Base-by-base conservation (phyloP, 768 basidiomycete genomes). In the Lentinula guzmanii region DNA sequence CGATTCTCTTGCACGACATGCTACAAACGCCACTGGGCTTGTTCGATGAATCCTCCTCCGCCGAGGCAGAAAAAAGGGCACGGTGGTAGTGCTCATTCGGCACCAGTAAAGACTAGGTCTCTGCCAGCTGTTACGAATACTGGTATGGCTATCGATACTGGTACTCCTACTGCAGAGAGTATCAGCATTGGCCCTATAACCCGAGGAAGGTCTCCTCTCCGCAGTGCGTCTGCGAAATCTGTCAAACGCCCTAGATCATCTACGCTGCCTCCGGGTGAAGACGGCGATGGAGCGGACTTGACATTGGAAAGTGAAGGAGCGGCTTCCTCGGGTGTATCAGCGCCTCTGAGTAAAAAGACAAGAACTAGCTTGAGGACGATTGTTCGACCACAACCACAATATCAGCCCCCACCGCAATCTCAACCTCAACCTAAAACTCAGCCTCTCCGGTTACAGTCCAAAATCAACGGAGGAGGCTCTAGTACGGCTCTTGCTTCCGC, bases 21-120 rank as follows among this genome's bases (percentile, higher is more conserved):
- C 21, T 59, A 59, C 42, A 59, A 59, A 21, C 41, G 58, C 31
- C 58, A 59, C 45, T 59, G 58, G 58, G 58, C 58, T 3, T 59
- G 58, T 41, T 34, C 43, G 0, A 37, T 28, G 13, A 59, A 59
- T 15, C 58, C 58, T 4, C 45, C 58, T n/a, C 58, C 58, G 9
- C 58, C 56, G 9, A 21, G 56, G 9, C 37, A 46, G 18, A 46
- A 59, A 31, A 59, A 59, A 28, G 57, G 41, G 4, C 18, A 28
- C 4, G 31, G 51, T 21, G 16, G 51, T 9, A 11, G 31, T 37
- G 9, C 33, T 2, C 28, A 48, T 16, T 48, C 58, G n/a, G 48
- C 58, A 18, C 58, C 48, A 13, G 28, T 45, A 10, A 59, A 46
- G 35, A 48, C 58, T 1, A 51, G 31, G 13, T 59, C 58, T 11